Base-by-base conservation (phyloP, 2,329 filamentous ascomycete genomes). In the Ceratocystis albifundus region DNA sequence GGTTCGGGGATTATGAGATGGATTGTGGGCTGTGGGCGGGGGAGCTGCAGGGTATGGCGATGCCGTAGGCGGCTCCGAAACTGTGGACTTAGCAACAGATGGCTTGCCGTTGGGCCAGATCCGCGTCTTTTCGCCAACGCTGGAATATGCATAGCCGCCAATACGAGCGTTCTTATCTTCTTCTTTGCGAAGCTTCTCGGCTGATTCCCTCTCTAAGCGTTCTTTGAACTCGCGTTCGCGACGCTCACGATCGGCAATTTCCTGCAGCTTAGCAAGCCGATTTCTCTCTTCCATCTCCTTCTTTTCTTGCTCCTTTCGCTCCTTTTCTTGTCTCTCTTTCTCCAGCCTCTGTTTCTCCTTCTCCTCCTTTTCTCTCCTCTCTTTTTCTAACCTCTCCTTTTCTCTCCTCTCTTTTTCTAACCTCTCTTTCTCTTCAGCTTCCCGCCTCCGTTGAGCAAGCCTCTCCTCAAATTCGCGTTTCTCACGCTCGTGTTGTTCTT, bases 101-200 rank as follows among this genome's bases (percentile, higher is more conserved):
- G 80, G 84, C 69, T 79, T 81, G 70, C 81, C 84, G 71, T 81
- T 84, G 4, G 86, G 86, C 82, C 87, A 89, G 70, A 85, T 85
- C 74, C 84, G 88, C 62, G 81, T 86, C 75, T 81, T 85, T 74
- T 89, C 87, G 63, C 87, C 87, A 25, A 86, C 82, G 41, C 84
- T 81, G 65, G 82, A 84, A 75, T 78, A 87, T 67, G 84, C 84
- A 71, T 87, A 87, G 78, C 70, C 74, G 71, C 69, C 71, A 70
- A 64, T 28, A 71, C 72, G 57, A 70, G 72, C 61, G 62, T 70
- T 68, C 20, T 71, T 72, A 66, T 70, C 73, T 67, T 73, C 68
- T 67, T 71, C 71, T 46, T 68, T 70, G 59, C 71, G 69, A 62
- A 68, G 69, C 59, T 71, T 71, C 71, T 76, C 72, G 74, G 76